Base-by-base conservation (phyloP, 2,329 filamentous ascomycete species). In the Cladophialophora bantiana region DNA sequence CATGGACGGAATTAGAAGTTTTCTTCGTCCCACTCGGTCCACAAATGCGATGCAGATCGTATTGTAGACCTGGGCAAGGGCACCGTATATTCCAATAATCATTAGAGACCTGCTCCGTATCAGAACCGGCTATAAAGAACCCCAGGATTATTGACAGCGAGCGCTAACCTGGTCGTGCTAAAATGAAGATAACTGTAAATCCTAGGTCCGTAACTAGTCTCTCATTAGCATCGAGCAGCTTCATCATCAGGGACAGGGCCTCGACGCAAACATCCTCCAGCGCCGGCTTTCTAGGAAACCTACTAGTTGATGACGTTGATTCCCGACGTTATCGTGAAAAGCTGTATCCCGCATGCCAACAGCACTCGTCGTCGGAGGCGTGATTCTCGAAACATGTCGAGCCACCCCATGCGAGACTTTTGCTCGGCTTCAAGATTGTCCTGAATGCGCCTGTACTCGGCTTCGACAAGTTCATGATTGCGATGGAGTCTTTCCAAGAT, bases 51-150 rank as follows among this genome's bases (percentile, higher is more conserved):
- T 78, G 58, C 82, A 82, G 5, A 83, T 70, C 0, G 80, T 82
- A 67, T 82, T 82, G 78, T 81, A 84, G 26, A 83, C 73, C 35
- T 81, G 81, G 0, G 82, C 81, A 7, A 85, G 76, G 0, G 82
- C 81, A 31, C 83, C 83, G 70, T 79, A 83, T 68, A 85, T 80
- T 3, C 83, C 83, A 67, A 84, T 81, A 56, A 85, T 83, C 76
- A 85, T 80, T 3, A 85, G 78, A 0, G 82, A 82, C 0, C 77
- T 52, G 18, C 12, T 31, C 18, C 20, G 45, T 12, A 26, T 50
- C 20, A 50, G 45, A 3, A 26, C 45, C 2, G 18, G 45, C 12
- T 18, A 45, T 50, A 6, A 50, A 26, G 26, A 26, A 26, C 26
- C 18, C 18, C 7, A 50, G 45, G 26, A 26, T 4, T 2, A 10